Base-by-base conservation (phyloP, 352 stramenopile genomes). In the Pythium aristosporum region DNA sequence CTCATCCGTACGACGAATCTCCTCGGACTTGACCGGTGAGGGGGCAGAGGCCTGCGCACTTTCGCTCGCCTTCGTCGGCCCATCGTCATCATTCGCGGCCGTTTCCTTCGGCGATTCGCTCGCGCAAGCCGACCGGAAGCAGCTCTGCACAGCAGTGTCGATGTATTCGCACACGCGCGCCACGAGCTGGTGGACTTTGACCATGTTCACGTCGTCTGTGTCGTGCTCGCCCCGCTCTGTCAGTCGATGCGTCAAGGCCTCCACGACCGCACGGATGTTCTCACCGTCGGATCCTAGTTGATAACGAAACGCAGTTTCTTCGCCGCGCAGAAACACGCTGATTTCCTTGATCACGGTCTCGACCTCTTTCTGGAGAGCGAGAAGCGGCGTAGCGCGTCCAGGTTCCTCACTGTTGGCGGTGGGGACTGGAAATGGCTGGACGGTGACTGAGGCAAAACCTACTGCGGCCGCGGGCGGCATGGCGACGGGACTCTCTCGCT, bases 151-250 rank as follows among this genome's bases (percentile, higher is more conserved):
- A 8, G 57, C 5, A 23, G 15, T 50, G 32, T 49, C 50, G 6
- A 43, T 47, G 44, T 57, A 67, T 43, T 67, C 51, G 23, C 60
- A 67, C 21, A 61, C 36, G 23, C 52, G 30, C 16, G 36, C n/a
- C 8, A 67, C 18, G 10, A 60, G 15, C n/a, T 61, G 25, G 10
- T 42, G 50, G 5, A 48, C 10, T 10, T 46, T 53, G 41, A 57
- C 44, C 44, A 63, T 50, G 7, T 13, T 36, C 3, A 7, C 46
- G 34, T 5, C 11, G 32, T 42, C 43, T n/a, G 11, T 21, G 30
- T 13, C 42, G 21, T 30, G 20, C 13, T 49, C 30, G 12, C 10
- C 2, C 25, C 3, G 16, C 13, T 36, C 21, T 8, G 15, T 25
- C 7, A 53, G 12, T 53, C 47, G 47, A 21, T 18, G 15, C 18